Evolutionary conservation across 1,284 basidiomycete genomes (phyloP).

Genomic region (Leccinum subspadiceum): DNA sequence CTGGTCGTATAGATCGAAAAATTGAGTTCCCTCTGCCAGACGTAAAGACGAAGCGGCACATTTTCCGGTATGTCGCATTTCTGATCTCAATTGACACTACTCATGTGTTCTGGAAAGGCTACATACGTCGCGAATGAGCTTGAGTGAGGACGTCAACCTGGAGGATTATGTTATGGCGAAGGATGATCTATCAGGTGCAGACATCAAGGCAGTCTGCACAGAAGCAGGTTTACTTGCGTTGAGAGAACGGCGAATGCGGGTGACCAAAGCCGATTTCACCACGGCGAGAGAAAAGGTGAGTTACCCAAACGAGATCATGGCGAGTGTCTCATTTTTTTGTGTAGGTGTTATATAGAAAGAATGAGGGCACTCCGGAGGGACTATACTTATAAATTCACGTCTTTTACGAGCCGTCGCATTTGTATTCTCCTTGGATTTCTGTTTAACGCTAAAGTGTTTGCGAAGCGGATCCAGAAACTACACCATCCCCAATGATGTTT

Average conservation of each 20-base stretch:
- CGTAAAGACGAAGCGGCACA: conserved; percentile 95
- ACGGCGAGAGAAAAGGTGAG: conserved; percentile 84
- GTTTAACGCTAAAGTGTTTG: neutral
- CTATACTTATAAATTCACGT: conserved; percentile 59
- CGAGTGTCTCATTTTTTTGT: conserved; percentile 14
- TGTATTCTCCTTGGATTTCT: neutral
- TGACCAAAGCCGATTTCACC: conserved; percentile 90
- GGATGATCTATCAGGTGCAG: conserved; percentile 95
- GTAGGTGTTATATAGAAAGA: conserved; percentile 89
- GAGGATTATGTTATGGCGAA: conserved; percentile 97
- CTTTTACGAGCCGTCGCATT: conserved; percentile 2
- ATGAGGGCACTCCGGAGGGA: conserved; percentile 88
- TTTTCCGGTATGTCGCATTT: conserved; percentile 73
- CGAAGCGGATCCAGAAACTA: neutral
- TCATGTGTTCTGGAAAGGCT: conserved; percentile 47
- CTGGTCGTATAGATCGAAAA: conserved; percentile 98
- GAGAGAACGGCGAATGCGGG: conserved; percentile 94
- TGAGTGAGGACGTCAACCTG: conserved; percentile 89
- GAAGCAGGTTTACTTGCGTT: conserved; percentile 95
- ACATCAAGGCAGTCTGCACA: conserved; percentile 97
- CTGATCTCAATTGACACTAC: neutral
- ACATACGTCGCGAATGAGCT: conserved; percentile 95
- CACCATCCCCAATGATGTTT: neutral
- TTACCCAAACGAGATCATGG: conserved; percentile 9
- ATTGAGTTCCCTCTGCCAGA: conserved; percentile 96